Evolutionary conservation across 768 basidiomycete genomes (phyloP).

Genomic region (Calocybe cyanea): DNA sequence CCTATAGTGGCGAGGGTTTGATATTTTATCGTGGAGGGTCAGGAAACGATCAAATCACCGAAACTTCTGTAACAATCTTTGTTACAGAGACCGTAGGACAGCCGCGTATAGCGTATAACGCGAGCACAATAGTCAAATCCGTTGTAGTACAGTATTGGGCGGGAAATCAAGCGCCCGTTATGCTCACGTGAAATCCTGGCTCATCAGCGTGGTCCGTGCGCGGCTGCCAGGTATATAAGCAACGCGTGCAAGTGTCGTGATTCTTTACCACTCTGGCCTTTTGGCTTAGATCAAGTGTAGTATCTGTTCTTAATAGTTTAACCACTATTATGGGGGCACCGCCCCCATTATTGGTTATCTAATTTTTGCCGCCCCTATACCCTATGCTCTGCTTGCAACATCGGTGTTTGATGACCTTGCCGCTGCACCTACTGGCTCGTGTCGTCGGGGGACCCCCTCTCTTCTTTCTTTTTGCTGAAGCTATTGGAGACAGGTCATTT

Average conservation of each 20-base stretch:
- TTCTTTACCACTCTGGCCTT: slow-evolving; percentile 83
- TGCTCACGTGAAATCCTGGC: background rate
- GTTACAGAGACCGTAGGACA: no score
- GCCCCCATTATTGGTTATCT: slow-evolving; percentile 53
- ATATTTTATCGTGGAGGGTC: no score
- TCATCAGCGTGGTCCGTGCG: slow-evolving; percentile 18
- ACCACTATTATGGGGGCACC: slow-evolving; percentile 58
- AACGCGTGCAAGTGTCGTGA: slow-evolving; percentile 29
- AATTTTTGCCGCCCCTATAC: background rate
- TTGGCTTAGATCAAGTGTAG: slow-evolving; percentile 98
- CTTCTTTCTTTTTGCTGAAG: background rate
- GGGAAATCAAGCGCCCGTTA: no score
- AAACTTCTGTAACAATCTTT: no score
- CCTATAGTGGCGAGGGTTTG: no score
- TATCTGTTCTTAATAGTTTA: slow-evolving; percentile 92
- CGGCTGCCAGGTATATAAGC: slow-evolving; percentile 7
- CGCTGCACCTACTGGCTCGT: slow-evolving; percentile 1
- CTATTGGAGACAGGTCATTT: no score
- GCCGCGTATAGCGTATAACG: no score
- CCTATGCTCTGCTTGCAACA: slow-evolving; percentile 10
- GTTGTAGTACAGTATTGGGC: no score
- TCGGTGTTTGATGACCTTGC: slow-evolving; percentile 5
- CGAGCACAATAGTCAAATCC: no score
- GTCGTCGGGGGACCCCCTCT: background rate
- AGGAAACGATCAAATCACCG: no score